Evolutionary conservation across 306 rosid species (phyloP).

Genomic region (Vicia villosa): DNA sequence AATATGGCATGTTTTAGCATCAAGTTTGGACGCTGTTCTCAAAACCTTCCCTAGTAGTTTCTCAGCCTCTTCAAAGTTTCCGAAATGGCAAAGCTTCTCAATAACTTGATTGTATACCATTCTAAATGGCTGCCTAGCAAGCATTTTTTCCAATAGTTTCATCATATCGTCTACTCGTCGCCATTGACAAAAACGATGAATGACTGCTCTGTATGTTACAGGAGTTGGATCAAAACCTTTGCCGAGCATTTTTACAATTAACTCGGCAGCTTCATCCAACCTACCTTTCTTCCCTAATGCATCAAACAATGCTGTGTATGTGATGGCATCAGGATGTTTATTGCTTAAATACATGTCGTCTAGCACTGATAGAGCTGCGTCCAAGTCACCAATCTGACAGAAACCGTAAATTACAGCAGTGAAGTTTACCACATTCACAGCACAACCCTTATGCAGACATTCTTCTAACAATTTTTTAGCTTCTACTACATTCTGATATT

Average conservation of each 20-base stretch:
- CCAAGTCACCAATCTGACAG: constrained; percentile 74
- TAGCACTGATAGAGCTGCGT: constrained; percentile 71
- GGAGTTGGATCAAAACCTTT: constrained; percentile 84
- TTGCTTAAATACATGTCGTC: constrained; percentile 87
- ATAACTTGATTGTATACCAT: constrained; percentile 76
- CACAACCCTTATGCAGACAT: constrained; percentile 75
- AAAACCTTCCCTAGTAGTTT: constrained; percentile 71
- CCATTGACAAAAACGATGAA: constrained; percentile 71
- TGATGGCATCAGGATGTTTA: constrained; percentile 82
- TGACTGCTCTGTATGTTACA: constrained; percentile 74
- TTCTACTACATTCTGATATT: constrained; percentile 58
- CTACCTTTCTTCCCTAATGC: constrained; percentile 77
- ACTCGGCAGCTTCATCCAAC: constrained; percentile 69
- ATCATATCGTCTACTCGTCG: constrained; percentile 68
- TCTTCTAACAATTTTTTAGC: constrained; percentile 77
- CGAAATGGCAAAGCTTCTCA: constrained; percentile 80
- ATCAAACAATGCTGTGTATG: constrained; percentile 73
- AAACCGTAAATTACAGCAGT: constrained; percentile 84
- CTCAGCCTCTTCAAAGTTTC: constrained; percentile 77
- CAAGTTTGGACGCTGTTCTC: constrained; percentile 84
- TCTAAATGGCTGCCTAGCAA: constrained; percentile 51
- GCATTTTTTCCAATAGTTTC: constrained; percentile 73
- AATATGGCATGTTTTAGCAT: constrained; percentile 77
- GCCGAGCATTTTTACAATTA: constrained; percentile 63
- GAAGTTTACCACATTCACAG: constrained; percentile 77